Percentiles rank a stretch among this genome's conserved stretches.
phyloP scores from a whole-genome alignment of 768 basidiomycete species.

The Tulasnella sp. region DNA sequence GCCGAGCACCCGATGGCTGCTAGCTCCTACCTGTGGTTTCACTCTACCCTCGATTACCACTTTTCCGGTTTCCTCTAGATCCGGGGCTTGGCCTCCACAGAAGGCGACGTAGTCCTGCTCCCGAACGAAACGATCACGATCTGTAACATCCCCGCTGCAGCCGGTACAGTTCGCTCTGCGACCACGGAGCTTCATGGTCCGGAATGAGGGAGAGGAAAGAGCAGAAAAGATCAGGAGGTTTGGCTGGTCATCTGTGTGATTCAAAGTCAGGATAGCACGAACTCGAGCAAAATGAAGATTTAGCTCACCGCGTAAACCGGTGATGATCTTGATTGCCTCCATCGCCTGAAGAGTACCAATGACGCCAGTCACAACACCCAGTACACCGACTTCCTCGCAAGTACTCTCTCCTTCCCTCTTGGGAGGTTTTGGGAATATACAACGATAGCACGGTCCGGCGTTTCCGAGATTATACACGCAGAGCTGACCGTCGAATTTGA shows the following conservation, averaged over 20 bases:
- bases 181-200: conserved; percentile 68
- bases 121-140: conserved; percentile 34
- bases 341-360: conserved; percentile 85
- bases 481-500: conserved; percentile 71
- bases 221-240: conserved; percentile 66
- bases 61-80: conserved; percentile 49
- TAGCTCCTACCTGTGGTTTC: conserved; percentile 29
- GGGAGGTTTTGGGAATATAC: conserved; percentile 78
- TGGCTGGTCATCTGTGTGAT: conserved; percentile 25
- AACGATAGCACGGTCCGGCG: conserved; percentile 84
- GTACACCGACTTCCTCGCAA: conserved; percentile 81
- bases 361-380: conserved; percentile 80
- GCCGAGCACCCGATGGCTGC: neutral
- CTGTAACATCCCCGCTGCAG: conserved; percentile 48
- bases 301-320: conserved; percentile 47
- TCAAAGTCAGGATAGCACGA: neutral
- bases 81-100: conserved; percentile 61
- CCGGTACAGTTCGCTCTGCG: conserved; percentile 61
- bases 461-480: conserved; percentile 52
- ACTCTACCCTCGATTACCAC: conserved; percentile 27
- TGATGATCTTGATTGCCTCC: conserved; percentile 72
- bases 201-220: conserved; percentile 56
- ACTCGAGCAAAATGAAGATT: neutral
- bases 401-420: conserved; percentile 50
- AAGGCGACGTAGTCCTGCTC: conserved; percentile 73